A percentile compares a stretch with the other conserved stretches of the same genome.
These are phyloP conservation scores for Lichtheimia corymbifera DNA, from an alignment of 371 early-diverging fungal species.

Conservation along the genomic window DNA sequence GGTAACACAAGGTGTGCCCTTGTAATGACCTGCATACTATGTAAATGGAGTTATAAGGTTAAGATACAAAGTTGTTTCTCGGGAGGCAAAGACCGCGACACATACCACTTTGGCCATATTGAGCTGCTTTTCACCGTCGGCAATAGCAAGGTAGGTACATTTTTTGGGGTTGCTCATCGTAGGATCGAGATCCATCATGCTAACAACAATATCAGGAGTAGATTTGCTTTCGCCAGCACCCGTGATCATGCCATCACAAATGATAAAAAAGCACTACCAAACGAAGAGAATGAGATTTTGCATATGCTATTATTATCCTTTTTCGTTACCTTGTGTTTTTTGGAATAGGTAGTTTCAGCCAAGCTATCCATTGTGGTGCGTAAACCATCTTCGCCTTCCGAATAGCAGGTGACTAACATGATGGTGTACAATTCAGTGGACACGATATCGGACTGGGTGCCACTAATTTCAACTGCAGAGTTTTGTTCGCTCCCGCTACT, in stretches of 20 bases:
- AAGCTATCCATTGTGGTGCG: constrained; percentile 84
- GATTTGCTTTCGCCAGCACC: constrained; percentile 49
- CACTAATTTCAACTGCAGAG: constrained; percentile 19
- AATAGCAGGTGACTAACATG: constrained; percentile 76
- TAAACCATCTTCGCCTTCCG: constrained; percentile 78
- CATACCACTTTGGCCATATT: constrained; percentile 89
- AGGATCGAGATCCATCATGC: constrained; percentile 69
- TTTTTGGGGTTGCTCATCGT: constrained; percentile 57
- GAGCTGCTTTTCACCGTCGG: constrained; percentile 87
- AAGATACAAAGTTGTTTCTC: constrained; percentile 48
- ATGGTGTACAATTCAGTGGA: constrained; percentile 51
- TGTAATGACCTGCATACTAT: constrained; percentile 90
- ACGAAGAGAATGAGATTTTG: background rate
- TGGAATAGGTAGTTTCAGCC: constrained; percentile 65
- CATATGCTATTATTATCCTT: no score
- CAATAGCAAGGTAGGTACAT: constrained; percentile 86
- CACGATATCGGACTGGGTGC: constrained; percentile 36
- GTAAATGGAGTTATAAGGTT: constrained; percentile 72
- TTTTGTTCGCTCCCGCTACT: constrained; percentile 29
- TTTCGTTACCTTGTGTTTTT: constrained; percentile 46
- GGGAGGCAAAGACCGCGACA: background rate
- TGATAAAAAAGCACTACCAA: constrained; percentile 38
- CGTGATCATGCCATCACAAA: constrained; percentile 53
- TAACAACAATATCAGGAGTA: constrained; percentile 76
- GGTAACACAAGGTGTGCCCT: constrained; percentile 80